Base-by-base conservation (phyloP, 352 stramenopile species). In the Phytopythium aichiense region DNA sequence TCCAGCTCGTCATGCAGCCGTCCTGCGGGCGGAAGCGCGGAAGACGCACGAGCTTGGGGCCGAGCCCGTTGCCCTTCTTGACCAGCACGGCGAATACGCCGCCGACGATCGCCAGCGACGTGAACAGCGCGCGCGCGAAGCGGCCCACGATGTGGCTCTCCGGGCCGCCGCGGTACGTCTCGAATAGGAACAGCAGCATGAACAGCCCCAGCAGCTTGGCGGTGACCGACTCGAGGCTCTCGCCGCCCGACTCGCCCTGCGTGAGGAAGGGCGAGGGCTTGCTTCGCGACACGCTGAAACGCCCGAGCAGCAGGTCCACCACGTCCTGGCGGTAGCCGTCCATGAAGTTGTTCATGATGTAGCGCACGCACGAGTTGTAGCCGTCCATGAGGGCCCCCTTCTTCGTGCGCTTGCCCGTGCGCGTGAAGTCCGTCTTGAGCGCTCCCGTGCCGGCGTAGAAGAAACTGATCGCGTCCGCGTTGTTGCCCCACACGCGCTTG, bases 311-410 rank as follows among this genome's bases (percentile, higher is more conserved):
- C 37, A 99, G 71, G 54, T 99, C 92, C 57, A 98, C 86, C 48
- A 92, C 91, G 70, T 99, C 95, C 76, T 99, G 95, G 43, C 84
- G 88, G 65, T 95, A 77, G 5, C 89, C 92, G 75, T 99, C 96
- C 58, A 90, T 72, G 72, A 99, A 98, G 66, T 98, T 98, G 76
- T 98, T 98, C 6, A 96, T 77, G 71, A 98, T 93, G 75, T 98
- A 99, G 33, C 96, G 80, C 66, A 96, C 71, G 35, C 96, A 81
- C 45, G 93, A 98, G 73, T 98, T 98, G 61, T 97, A 77, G 37
- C 92, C 95, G 82, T 99, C 97, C 66, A 97, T 82, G 15, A 99
- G 56, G 22, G 94, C 88, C 7, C 97, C 97, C 38, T 78, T 75
- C 65, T 86, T 97, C 22, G 94, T 99, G 61, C 95, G 88, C 68